Evolutionary conservation across 2,329 filamentous ascomycete species (phyloP).

Genomic region (Fusarium dimerum): DNA sequence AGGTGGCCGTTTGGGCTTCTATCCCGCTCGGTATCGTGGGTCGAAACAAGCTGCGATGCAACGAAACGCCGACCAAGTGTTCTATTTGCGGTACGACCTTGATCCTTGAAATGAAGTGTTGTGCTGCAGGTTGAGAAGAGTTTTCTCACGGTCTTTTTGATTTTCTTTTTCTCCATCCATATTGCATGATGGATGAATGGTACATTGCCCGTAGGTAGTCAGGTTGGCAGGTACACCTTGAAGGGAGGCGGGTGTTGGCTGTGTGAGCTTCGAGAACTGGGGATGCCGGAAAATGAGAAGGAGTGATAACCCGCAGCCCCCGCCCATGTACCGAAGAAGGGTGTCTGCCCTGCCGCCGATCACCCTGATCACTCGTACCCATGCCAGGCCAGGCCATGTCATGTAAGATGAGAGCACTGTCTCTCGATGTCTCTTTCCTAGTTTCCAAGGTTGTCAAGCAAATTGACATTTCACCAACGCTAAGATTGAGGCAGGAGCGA

Average conservation of each 20-base stretch:
- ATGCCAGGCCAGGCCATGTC: background rate
- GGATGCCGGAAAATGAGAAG: background rate
- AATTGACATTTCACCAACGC: no score
- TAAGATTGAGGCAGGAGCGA: no score
- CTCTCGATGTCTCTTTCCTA: background rate
- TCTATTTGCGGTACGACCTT: conserved; percentile 19
- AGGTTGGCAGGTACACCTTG: no score
- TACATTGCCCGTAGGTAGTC: no score
- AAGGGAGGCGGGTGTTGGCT: background rate
- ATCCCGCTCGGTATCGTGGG: conserved; percentile 4
- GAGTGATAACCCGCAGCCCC: background rate
- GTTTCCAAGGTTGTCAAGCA: background rate
- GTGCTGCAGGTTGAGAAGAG: background rate
- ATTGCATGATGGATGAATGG: background rate
- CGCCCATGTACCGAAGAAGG: background rate
- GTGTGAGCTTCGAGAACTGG: background rate
- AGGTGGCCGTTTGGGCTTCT: background rate
- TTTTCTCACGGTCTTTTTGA: background rate
- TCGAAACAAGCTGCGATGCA: conserved; percentile 7
- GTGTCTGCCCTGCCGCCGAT: background rate
- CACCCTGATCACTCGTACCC: background rate
- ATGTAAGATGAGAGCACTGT: background rate
- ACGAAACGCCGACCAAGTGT: conserved; percentile 4
- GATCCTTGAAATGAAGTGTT: conserved; percentile 2
- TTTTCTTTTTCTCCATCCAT: background rate